These are phyloP conservation scores for Microcyclosporella mali DNA, from an alignment of 2,329 filamentous ascomycete species.

Conservation along the genomic window DNA sequence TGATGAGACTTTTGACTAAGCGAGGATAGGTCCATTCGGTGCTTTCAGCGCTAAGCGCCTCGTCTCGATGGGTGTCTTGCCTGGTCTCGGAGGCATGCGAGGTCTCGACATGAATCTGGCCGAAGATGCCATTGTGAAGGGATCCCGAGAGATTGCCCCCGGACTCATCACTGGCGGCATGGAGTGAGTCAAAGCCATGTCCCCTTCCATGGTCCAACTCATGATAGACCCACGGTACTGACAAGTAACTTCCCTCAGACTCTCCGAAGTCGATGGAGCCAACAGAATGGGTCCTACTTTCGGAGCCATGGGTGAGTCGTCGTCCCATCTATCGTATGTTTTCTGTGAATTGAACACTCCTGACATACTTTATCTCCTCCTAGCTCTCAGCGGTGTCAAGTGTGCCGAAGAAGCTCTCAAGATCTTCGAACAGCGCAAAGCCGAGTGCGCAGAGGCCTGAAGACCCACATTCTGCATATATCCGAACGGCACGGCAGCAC, in stretches of 20 bases:
- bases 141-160: conserved; percentile 79
- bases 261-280: conserved; percentile 75
- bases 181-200: conserved; percentile 52
- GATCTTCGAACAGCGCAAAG: conserved; percentile 71
- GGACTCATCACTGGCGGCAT: conserved; percentile 91
- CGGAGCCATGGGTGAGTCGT: conserved; percentile 61
- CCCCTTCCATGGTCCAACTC: too few relatives aligned
- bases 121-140: conserved; percentile 90
- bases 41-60: conserved; percentile 88
- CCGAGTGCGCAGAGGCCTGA: conserved; percentile 57
- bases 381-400: conserved; percentile 75
- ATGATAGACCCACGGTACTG: too few relatives aligned
- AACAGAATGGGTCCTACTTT: conserved; percentile 78
- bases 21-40: conserved; percentile 58
- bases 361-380: too few relatives aligned
- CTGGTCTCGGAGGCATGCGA: conserved; percentile 84
- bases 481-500: too few relatives aligned
- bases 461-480: too few relatives aligned
- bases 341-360: too few relatives aligned
- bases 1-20: conserved; percentile 1
- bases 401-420: conserved; percentile 79
- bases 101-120: conserved; percentile 87
- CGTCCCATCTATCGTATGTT: too few relatives aligned
- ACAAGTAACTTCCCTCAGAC: conserved; percentile 22
- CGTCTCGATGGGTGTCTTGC: conserved; percentile 77